A percentile compares a stretch with the other conserved stretches of the same genome.
phyloP scores from a whole-genome alignment of 345 rosid genomes.

The Bruguiera parviflora region DNA sequence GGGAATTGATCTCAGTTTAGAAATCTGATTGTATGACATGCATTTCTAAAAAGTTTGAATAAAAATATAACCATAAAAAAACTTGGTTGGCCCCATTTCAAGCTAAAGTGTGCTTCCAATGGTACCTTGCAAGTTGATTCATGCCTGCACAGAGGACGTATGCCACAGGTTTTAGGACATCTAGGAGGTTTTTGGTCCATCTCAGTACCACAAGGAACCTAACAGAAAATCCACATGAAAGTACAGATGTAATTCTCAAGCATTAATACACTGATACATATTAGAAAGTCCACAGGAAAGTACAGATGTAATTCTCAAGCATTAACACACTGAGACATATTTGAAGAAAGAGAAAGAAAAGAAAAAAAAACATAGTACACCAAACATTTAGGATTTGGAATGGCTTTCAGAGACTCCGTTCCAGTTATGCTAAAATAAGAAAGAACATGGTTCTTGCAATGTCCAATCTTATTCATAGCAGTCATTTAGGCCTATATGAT shows the following conservation, averaged over 20 bases:
- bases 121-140: conserved; percentile 62
- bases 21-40: too few species aligned
- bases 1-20: too few species aligned
- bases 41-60: background rate
- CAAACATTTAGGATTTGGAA: background rate
- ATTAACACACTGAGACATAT: background rate
- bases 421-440: background rate
- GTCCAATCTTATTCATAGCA: background rate
- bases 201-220: conserved; percentile 99
- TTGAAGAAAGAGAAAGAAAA: conserved; percentile 3
- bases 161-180: conserved; percentile 69
- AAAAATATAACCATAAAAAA: background rate
- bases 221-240: conserved; percentile 18
- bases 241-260: background rate
- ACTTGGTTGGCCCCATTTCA: conserved; percentile 8
- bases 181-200: conserved; percentile 82
- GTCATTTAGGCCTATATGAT: background rate
- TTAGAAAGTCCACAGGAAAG: conserved; percentile 4
- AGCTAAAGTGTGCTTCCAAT: conserved; percentile 8
- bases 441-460: background rate
- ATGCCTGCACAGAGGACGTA: conserved; percentile 72
- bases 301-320: background rate
- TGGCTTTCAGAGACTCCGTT: background rate
- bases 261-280: conserved; percentile 1
- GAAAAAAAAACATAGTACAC: background rate